These are phyloP conservation scores for Fraxinus platypoda DNA, from an alignment of 305 asterid species.

Conservation along the genomic window DNA sequence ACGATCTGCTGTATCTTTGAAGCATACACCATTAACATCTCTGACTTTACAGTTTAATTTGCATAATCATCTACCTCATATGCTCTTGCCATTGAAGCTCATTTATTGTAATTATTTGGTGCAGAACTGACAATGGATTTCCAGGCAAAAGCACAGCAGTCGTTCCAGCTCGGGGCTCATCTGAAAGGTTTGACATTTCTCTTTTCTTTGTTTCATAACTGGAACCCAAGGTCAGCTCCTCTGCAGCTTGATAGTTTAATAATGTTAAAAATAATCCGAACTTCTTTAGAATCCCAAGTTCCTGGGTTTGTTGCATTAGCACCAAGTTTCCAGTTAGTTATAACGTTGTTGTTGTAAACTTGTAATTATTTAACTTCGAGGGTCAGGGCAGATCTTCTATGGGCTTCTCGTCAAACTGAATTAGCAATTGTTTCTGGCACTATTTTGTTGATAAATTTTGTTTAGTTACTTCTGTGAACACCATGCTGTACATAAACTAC, in stretches of 20 bases:
- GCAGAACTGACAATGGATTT: slow-evolving; percentile 59
- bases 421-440: slow-evolving; percentile 1
- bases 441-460: slow-evolving; percentile 1
- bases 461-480: slow-evolving; percentile 1
- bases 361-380: slow-evolving; percentile 1
- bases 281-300: slow-evolving; percentile 15
- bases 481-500: neutral
- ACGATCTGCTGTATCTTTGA: slow-evolving; percentile 4
- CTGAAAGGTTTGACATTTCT: slow-evolving; percentile 59
- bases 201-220: slow-evolving; percentile 20
- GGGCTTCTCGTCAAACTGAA: neutral
- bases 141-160: slow-evolving; percentile 60
- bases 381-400: slow-evolving; percentile 2
- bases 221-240: neutral
- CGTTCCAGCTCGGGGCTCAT: slow-evolving; percentile 50
- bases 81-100: slow-evolving; percentile 10
- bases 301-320: slow-evolving; percentile 3
- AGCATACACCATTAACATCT: neutral
- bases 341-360: neutral
- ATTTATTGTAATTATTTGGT: slow-evolving; percentile 17
- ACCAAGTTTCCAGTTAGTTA: slow-evolving; percentile 16
- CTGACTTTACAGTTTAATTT: slow-evolving; percentile 6
- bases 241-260: slow-evolving; percentile 10
- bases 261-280: neutral
- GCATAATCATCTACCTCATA: neutral